Evolutionary conservation across 1,139 yeast genomes (phyloP).

Genomic region (Magnusiomyces fungicola): DNA sequence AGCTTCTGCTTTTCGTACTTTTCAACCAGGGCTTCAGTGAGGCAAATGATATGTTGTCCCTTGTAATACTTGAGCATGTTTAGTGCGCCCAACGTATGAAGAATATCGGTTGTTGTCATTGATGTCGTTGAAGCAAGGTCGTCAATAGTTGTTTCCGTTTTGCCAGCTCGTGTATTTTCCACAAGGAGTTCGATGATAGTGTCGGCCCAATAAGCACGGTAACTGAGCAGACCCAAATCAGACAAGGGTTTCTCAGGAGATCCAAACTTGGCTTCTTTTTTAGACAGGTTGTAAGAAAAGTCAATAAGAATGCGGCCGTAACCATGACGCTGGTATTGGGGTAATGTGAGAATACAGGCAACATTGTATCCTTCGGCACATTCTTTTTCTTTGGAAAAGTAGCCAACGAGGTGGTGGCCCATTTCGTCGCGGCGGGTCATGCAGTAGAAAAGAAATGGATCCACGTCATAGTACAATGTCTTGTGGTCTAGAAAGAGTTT

Average conservation of each 20-base stretch:
- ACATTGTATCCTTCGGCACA: constrained; percentile 93
- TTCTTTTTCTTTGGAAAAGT: constrained; percentile 93
- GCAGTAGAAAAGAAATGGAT: constrained; percentile 89
- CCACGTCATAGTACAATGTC: constrained; percentile 92
- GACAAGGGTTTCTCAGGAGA: constrained; percentile 97
- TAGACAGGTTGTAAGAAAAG: constrained; percentile 83
- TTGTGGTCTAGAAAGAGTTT: constrained; percentile 91
- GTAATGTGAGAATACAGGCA: constrained; percentile 92
- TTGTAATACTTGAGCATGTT: constrained; percentile 87
- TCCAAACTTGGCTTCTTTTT: constrained; percentile 82
- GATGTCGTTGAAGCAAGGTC: constrained; percentile 81
- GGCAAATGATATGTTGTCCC: constrained; percentile 90
- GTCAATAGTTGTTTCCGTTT: constrained; percentile 77
- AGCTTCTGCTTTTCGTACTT: constrained; percentile 67
- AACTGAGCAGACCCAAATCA: constrained; percentile 85
- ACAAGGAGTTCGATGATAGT: constrained; percentile 68
- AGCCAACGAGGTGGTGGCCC: constrained; percentile 95
- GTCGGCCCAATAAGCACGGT: constrained; percentile 96
- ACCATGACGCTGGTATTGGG: constrained; percentile 94
- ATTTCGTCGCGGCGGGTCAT: constrained; percentile 84
- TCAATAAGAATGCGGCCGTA: constrained; percentile 87
- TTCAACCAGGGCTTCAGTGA: constrained; percentile 75
- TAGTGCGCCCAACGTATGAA: constrained; percentile 86
- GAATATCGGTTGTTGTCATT: constrained; percentile 93
- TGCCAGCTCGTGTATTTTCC: constrained; percentile 41